Percentiles rank a stretch among this genome's conserved stretches.
Evolutionary conservation across 176 grass and related monocot species (phyloP).

Genomic region (Otatea glauca): DNA sequence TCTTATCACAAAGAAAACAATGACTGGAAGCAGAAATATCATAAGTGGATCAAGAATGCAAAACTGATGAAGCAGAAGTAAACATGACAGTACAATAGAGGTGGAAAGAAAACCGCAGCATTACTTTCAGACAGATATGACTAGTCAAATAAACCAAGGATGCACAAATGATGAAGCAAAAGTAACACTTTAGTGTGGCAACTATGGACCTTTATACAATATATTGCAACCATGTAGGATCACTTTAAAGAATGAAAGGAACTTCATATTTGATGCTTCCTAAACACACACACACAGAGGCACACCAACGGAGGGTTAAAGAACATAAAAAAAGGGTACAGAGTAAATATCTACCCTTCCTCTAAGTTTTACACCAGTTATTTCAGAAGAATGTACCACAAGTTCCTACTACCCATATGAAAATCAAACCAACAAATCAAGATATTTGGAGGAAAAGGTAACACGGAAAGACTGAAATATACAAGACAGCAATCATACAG

Average conservation of each 20-base stretch:
- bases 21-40: neutral
- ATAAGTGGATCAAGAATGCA: no score
- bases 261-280: neutral
- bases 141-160: neutral
- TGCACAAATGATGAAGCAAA: conserved; percentile 4
- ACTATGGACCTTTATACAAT: neutral
- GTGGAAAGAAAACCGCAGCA: neutral
- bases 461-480: neutral
- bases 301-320: neutral
- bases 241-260: neutral
- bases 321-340: neutral
- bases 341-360: neutral
- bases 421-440: conserved; percentile 6
- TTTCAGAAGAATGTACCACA: neutral
- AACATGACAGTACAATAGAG: neutral
- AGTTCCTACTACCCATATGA: conserved; percentile 7
- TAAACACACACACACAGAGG: neutral
- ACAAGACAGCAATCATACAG: neutral
- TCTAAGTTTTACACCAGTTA: neutral
- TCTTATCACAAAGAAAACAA: neutral
- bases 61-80: neutral
- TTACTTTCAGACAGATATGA: neutral
- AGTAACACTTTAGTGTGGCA: neutral
- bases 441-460: neutral
- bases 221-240: neutral